A percentile compares a stretch with the other conserved stretches of the same genome.
Evolutionary conservation across 441 rosid genomes (phyloP).

Genomic region (Metrosideros polymorpha): DNA sequence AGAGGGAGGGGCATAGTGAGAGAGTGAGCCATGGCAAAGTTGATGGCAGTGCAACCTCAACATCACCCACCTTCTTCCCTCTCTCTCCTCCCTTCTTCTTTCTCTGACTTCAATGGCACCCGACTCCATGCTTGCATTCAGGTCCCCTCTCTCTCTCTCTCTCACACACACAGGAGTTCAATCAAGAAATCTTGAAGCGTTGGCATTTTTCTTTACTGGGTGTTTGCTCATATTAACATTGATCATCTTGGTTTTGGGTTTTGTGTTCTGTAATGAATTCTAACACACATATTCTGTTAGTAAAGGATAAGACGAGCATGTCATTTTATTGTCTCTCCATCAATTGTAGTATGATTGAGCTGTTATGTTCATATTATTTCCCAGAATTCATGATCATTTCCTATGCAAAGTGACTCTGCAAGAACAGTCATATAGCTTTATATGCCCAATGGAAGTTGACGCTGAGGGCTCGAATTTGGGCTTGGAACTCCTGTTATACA

Average conservation of each 20-base stretch:
- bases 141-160: conserved; percentile 23
- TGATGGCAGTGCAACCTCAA: conserved; percentile 60
- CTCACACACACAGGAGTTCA: not conserved
- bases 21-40: conserved; percentile 39
- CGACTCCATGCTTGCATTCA: conserved; percentile 53
- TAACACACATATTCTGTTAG: not conserved
- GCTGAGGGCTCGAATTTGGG: not conserved
- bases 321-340: not conserved
- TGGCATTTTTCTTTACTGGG: not conserved
- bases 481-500: not conserved
- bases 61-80: conserved; percentile 47
- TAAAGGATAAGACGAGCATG: not conserved
- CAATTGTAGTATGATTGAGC: not conserved
- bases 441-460: not conserved
- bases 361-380: not conserved
- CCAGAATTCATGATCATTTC: not conserved
- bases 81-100: conserved; percentile 66
- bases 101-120: conserved; percentile 81
- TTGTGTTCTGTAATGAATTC: not conserved
- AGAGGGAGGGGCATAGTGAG: not conserved
- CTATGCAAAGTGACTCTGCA: not conserved
- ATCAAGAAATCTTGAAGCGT: not conserved
- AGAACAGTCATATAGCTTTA: not conserved
- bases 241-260: not conserved
- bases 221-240: not conserved